Evolutionary conservation across 2,329 filamentous ascomycete genomes (phyloP), one percentile per base, ranked within the genome.

Genomic region (Exophiala dermatitidis): DNA sequence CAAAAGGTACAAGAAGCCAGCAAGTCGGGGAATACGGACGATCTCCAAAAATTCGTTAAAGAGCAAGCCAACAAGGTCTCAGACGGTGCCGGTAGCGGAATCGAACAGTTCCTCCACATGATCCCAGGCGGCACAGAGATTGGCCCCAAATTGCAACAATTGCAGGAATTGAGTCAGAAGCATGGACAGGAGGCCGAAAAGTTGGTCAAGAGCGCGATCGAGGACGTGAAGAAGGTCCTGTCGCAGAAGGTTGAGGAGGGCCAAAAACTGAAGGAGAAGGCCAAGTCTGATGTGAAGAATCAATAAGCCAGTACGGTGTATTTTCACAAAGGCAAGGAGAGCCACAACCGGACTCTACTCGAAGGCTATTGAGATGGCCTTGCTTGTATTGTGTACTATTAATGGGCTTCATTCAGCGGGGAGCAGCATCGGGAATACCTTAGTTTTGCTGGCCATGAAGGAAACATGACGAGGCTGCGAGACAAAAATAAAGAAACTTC

Each of bases 141-240:
- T 45, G 64, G 86, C 34, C 75, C 80, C 34, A 85, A 87, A 69
- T 66, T 89, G 50, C 73, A 81, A 63, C 77, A 86, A 62, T 68
- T 90, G 50, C 75, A 80, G 60, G 75, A 85, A 58, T 74, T 85
- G 9, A 82, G 82, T 0, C 74, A 84, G 62, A 81, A 86, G 71
- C 82, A 86, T 66, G 81, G 80, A 46, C 75, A 82, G 3, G 83
- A 89, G 67, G 84, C 84, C 2, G 79, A 88, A 73, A 78, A 82
- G 68, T 72, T 89, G 36, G 67, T 86, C 48, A 82, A 82, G 69
- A 83, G 86, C 65, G 84, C 85, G 0, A 73, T 86, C 46, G 76
- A 64, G 10, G 73, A 76, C 55, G 59, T 76, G n/a, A 71, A 75
- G 61, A 71, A 72, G 48, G 72, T 74, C 46, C 66, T 74, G 47